Conservation (phyloP, 1,139 yeast species). For the Candida sp. region DNA sequence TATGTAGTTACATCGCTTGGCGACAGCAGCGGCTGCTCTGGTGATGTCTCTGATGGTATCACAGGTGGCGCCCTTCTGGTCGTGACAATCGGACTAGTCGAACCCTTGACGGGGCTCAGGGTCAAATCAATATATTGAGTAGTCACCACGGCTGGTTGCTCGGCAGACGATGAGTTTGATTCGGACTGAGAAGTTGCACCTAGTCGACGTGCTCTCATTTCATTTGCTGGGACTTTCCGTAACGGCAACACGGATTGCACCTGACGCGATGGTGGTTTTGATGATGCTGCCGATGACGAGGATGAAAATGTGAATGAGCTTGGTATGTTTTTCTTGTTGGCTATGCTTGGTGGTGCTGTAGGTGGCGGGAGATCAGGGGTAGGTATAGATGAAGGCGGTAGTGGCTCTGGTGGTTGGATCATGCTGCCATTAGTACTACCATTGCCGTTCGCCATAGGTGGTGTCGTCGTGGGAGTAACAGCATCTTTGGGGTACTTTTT, state of each 20-base stretch:
- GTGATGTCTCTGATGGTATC: neutral
- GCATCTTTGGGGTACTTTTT: constrained; percentile 17
- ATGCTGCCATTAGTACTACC: neutral
- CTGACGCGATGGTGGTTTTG: neutral
- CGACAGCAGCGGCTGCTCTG: neutral
- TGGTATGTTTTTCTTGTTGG: constrained; percentile 7
- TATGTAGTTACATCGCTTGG: neutral
- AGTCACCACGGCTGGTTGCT: neutral
- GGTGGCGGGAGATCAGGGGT: neutral
- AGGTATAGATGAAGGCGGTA: constrained; percentile 2
- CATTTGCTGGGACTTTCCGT: constrained; percentile 1
- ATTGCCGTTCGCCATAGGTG: neutral
- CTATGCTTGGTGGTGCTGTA: neutral
- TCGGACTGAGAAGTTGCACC: neutral
- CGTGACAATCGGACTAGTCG: neutral
- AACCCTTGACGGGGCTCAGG: neutral
- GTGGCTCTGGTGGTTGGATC: neutral
- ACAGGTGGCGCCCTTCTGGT: constrained; percentile 4
- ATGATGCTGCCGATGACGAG: neutral
- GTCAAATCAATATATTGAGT: constrained; percentile 2
- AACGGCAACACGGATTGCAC: constrained; percentile 4
- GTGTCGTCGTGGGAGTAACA: neutral
- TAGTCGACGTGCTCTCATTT: neutral
- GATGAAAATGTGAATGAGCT: constrained; percentile 1
- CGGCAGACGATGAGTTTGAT: neutral